Evolutionary conservation across 225 moss, liverwort and hornwort species (phyloP).

Genomic region (Physcomitrium patens): DNA sequence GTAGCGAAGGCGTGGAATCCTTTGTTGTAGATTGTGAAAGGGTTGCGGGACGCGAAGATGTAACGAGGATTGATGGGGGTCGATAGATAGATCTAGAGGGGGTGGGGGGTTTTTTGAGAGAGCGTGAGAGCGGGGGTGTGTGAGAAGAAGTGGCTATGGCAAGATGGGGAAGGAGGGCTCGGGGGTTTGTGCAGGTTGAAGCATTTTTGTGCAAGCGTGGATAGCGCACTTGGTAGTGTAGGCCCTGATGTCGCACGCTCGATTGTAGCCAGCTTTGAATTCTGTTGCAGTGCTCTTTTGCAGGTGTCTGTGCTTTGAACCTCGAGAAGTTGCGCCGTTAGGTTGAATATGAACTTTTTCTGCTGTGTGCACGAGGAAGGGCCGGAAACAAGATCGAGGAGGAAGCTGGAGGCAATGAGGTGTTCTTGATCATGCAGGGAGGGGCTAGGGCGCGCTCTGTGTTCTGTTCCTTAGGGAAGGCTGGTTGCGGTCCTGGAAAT

Average conservation of each 20-base stretch:
- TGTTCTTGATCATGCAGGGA: not conserved
- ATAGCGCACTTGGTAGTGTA: conserved; percentile 23
- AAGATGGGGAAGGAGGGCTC: conserved; percentile 23
- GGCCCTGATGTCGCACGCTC: not conserved
- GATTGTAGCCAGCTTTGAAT: not conserved
- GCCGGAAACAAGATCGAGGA: conserved; percentile 19
- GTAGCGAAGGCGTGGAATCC: no score
- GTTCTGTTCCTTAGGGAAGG: not conserved
- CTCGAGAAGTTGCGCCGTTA: not conserved
- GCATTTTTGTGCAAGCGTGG: conserved; percentile 12
- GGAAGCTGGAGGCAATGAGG: not conserved
- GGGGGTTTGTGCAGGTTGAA: conserved; percentile 20
- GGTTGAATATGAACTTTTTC: conserved; percentile 15
- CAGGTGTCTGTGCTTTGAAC: not conserved
- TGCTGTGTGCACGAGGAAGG: not conserved
- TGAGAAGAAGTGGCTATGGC: conserved; percentile 30
- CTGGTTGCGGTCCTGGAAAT: not conserved
- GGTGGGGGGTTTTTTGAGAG: no score
- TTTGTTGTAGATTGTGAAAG: no score
- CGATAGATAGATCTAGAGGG: no score
- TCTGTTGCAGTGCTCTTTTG: not conserved
- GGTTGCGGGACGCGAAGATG: no score
- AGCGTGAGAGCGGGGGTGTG: conserved; percentile 2
- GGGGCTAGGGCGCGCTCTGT: not conserved
- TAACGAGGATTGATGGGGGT: no score